Base-by-base conservation (phyloP, 495 filamentous ascomycete genomes). In the Talaromyces adpressus region DNA sequence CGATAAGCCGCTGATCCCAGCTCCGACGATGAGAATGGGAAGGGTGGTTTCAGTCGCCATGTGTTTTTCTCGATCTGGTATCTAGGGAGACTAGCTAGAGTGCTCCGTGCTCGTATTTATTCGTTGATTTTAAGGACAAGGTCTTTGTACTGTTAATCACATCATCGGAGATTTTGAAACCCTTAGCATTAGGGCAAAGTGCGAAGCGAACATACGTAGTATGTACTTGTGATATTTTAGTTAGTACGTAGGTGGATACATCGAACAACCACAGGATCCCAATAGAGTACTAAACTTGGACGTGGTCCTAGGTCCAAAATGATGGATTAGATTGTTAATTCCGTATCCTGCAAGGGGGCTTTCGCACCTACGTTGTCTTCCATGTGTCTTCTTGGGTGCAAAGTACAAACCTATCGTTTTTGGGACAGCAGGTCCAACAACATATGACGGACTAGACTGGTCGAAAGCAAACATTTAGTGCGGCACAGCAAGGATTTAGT, bases 1-100 rank as follows among this genome's bases (percentile, higher is more conserved):
- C 4, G 82, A 73, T 9, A 87, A 77, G 45, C 85, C 85, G 25
- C 81, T 82, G 63, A 88, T 78, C 20, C 85, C 85, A 16, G 80
- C 85, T 2, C 85, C 85, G 63, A 84, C 72, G 69, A 88, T 84
- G 53, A 88, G 64, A 20, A 87, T 71, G 27, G 71, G 71, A 22
- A 36, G 29, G 16, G 16, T 9, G 18, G 30, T 58, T 58, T 58
- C 56, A 12, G 56, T 20, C 27, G 22, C 52, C 52, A 56, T 56
- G 52, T 54, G 52, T n/a, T 54, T 29, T 20, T 49, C 45, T 20
- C 2, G 18, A 18, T 45, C n/a, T 27, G 20, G 23, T 20, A 5
- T 22, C 6, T 22, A 53, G 20, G n/a, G 0, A 23, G 51, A 14
- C 23, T 20, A 14, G 52, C 23, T 27, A 4, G 52, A 56, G 36